Percentiles rank a stretch among this genome's conserved stretches.
These are phyloP conservation scores for Salix udensis DNA, from an alignment of 345 rosid genomes.

Conservation along the genomic window DNA sequence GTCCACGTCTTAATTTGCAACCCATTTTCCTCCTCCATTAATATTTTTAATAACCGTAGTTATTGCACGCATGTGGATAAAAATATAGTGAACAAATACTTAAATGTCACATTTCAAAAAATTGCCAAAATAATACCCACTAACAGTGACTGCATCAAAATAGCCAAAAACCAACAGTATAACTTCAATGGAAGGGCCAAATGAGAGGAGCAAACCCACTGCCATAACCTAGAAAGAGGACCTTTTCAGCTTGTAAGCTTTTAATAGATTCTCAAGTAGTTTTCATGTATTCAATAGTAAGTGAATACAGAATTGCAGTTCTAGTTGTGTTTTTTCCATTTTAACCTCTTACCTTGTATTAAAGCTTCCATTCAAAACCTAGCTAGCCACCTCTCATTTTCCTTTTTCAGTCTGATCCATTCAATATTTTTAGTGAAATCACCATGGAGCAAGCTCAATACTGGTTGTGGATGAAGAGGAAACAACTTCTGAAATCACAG, in stretches of 20 bases:
- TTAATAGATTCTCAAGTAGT: constrained; percentile 30
- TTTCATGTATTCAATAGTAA: constrained; percentile 25
- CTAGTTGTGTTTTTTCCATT: constrained; percentile 9
- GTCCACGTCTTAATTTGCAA: neutral
- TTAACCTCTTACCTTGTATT: neutral
- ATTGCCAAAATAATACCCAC: constrained; percentile 27
- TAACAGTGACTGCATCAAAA: constrained; percentile 27
- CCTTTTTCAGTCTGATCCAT: neutral
- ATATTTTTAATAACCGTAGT: constrained; percentile 4
- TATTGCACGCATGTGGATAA: constrained; percentile 27
- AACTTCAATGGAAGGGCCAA: constrained; percentile 46
- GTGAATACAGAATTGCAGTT: constrained; percentile 8
- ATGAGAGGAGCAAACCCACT: constrained; percentile 8
- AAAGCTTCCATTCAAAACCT: neutral
- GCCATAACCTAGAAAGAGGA: constrained; percentile 23
- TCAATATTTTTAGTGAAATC: neutral
- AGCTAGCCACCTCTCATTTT: neutral
- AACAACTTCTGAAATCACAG: constrained; percentile 14
- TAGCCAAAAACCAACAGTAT: constrained; percentile 32
- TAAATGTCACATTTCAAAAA: constrained; percentile 23
- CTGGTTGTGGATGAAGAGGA: constrained; percentile 41
- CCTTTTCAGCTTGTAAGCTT: constrained; percentile 31
- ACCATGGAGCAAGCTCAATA: constrained; percentile 41
- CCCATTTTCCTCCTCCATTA: neutral
- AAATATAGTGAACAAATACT: constrained; percentile 27